Base-by-base conservation (phyloP, 257 asterid genomes). In the Primulina eburnea region DNA sequence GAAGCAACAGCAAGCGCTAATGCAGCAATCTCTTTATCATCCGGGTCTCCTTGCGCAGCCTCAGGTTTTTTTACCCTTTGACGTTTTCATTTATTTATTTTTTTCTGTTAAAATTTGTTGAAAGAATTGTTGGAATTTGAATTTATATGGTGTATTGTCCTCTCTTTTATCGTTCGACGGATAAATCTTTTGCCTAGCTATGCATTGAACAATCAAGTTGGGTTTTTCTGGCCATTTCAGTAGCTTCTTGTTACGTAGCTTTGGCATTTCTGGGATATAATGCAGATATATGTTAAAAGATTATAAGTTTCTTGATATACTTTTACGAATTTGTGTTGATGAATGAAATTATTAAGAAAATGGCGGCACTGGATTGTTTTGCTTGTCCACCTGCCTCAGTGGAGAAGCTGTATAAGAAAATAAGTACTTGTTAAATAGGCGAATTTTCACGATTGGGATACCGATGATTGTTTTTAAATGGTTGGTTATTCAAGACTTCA, bases 11-110 rank as follows among this genome's bases (percentile, higher is more conserved):
- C 89, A 81, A 71, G 92, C 89, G 30, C 53, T 90, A 82, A 87
- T 88, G 96, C 97, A 90, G 77, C 94, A 88, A 65, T 83, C 97
- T 20, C 88, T 90, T 30, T 90, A 88, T 73, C 94, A 88, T 66
- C 94, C 97, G 29, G 90, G 89, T 40, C 85, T 86, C 55, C 64
- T 88, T 52, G 89, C 88, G 40, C 82, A 85, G 72, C 87, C 94
- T 62, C 97, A 82, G 95, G 97, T 86, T 75, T 63, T 3, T 61
- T 35, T 24, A 4, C 8, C 37, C 0, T 33, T 33, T 0, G 11
- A 8, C 43, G 11, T 0, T 38, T 35, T 64, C 4, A 8, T 8
- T 7, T 7, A 30, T 60, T 14, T 7, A 21, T 37, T 59, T 50
- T 9, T 59, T 8, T 5, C 32, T 28, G 8, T 55, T 66, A 17